Base-by-base conservation (phyloP, 306 rosid genomes). In the Bauhinia variegata region DNA sequence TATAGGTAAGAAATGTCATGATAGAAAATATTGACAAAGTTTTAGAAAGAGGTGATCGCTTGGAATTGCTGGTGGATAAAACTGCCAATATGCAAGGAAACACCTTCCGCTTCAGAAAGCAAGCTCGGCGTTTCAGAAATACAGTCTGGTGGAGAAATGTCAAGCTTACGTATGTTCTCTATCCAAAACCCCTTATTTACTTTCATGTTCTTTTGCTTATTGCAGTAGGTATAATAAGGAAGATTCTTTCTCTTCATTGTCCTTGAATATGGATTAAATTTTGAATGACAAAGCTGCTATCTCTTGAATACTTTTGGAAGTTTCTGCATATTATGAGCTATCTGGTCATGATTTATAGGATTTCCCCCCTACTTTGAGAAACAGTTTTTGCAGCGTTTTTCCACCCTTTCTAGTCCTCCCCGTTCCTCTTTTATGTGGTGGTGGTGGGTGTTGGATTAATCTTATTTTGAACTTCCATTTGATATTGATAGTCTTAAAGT, bases 101-200 rank as follows among this genome's bases (percentile, higher is more conserved):
- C 69, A 88, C 99, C 23, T 78, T 90, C 68, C 87, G 96, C 55
- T 95, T 95, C 79, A 82, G 95, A 72, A 95, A 95, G 86, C 97
- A 95, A 80, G 91, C 99, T 79, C 99, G 97, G 10, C 96, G 97
- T 32, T 95, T 88, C 82, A 80, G 96, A 82, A 88, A 77, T 76
- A 77, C 91, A 3, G 95, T 88, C 12, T 95, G 99, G 99, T 95
- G 99, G 99, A 86, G 88, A 82, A 95, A 95, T 61, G 99, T 95
- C 70, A 90, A 95, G 81, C 97, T 95, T 51, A 80, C 80, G 99
- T 95, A 87, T 6, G 99, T 58, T 74, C 33, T 77, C 65, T 13
- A 30, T 57, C 69, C 68, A 9, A 51, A 56, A 19, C 38, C 8
- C 55, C 70, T 49, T 18, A 43, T 54, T 34, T 53, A 32, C 60